A percentile compares a stretch with the other conserved stretches of the same genome.
Conservation (phyloP, 2,329 filamentous ascomycete genomes). For the Colletotrichum musae region DNA sequence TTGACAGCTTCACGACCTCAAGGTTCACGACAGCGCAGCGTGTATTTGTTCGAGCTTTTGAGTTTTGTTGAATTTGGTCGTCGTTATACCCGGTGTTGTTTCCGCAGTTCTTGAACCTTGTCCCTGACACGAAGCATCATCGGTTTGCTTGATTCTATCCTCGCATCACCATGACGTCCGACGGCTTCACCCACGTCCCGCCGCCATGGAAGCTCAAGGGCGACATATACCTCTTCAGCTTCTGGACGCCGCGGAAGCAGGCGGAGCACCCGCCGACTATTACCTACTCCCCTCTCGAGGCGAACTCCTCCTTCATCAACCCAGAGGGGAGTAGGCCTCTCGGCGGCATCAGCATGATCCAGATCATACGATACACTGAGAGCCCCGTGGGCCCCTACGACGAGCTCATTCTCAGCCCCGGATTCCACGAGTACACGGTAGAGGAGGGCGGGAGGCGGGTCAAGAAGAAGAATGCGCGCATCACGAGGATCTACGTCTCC, state of each 20-base stretch:
- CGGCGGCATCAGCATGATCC: constrained; percentile 64
- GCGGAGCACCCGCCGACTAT: constrained; percentile 52
- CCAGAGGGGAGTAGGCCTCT: constrained; percentile 53
- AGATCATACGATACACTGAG: constrained; percentile 65
- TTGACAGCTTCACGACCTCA: background rate
- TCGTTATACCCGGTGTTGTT: background rate
- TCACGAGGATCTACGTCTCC: constrained; percentile 70
- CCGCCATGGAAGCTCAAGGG: constrained; percentile 61
- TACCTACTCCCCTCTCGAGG: constrained; percentile 64
- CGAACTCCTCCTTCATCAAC: constrained; percentile 54
- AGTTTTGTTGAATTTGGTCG: too few relatives aligned
- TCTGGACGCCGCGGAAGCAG: constrained; percentile 53
- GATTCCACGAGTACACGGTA: constrained; percentile 59
- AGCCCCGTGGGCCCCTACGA: constrained; percentile 69
- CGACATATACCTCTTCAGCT: constrained; percentile 60
- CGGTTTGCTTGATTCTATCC: background rate
- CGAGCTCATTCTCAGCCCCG: constrained; percentile 65
- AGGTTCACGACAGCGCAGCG: too few relatives aligned
- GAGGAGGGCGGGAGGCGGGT: constrained; percentile 50
- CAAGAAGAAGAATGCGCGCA: constrained; percentile 55
- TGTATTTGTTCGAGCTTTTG: too few relatives aligned
- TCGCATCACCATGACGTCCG: constrained; percentile 16
- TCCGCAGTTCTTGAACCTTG: background rate
- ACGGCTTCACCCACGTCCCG: constrained; percentile 27
- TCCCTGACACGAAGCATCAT: background rate